Conservation (phyloP, 2,329 filamentous ascomycete genomes). For the Aspergillus latus region DNA sequence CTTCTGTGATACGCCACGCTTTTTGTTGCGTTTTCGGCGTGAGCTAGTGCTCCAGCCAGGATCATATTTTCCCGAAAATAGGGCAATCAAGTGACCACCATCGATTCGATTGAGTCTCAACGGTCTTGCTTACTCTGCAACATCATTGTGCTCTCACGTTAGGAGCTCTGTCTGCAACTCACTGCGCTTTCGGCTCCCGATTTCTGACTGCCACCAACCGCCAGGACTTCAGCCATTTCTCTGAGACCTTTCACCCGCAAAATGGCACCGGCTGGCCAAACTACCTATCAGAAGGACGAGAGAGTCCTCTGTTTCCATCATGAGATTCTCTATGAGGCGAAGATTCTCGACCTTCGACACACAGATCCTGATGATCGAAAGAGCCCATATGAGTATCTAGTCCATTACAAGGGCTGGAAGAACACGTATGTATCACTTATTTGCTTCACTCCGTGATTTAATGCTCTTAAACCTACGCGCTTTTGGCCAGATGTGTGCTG, state of each 20-base stretch:
- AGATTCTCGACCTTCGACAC: conserved; percentile 76
- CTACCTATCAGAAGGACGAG: conserved; percentile 72
- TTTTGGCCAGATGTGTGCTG: not conserved
- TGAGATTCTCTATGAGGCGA: conserved; percentile 96
- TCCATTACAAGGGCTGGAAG: conserved; percentile 99
- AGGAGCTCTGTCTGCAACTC: not conserved
- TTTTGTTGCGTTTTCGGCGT: not conserved
- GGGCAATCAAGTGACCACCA: not conserved
- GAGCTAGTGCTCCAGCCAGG: not conserved
- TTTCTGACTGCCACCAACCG: not conserved
- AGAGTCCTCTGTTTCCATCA: conserved; percentile 95
- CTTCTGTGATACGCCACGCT: not conserved
- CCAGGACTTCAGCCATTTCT: not conserved
- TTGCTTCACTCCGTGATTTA: not conserved
- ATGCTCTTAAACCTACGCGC: not conserved
- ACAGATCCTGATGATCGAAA: conserved; percentile 65
- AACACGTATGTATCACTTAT: conserved; percentile 65
- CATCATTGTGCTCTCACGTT: not conserved
- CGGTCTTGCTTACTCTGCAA: not conserved
- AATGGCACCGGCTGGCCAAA: conserved; percentile 61
- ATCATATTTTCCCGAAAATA: not conserved
- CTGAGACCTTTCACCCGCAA: conserved; percentile 22
- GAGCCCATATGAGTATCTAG: conserved; percentile 79
- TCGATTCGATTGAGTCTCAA: not conserved
- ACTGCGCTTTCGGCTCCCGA: not conserved